These are phyloP conservation scores for Plantago ovata DNA, from an alignment of 257 asterid species.

Conservation along the genomic window DNA sequence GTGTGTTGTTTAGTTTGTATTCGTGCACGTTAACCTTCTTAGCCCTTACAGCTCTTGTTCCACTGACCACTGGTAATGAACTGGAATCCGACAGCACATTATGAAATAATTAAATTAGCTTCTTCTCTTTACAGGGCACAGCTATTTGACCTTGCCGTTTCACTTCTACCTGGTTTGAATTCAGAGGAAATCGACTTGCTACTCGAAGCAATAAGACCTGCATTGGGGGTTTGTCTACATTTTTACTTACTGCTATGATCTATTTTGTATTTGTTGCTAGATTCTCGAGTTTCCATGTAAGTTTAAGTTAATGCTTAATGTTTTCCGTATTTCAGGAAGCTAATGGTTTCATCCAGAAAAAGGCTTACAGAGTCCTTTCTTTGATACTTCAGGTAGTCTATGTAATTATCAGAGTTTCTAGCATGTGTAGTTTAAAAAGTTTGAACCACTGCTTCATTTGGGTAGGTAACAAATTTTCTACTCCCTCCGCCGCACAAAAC, in stretches of 20 bases:
- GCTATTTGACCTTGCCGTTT: slow-evolving; percentile 73
- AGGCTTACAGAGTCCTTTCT: slow-evolving; percentile 77
- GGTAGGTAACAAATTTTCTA: too few relatives aligned
- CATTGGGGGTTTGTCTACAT: slow-evolving; percentile 54
- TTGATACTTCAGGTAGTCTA: slow-evolving; percentile 61
- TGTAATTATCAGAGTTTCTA: slow-evolving; percentile 7
- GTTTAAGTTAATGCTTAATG: slow-evolving; percentile 5
- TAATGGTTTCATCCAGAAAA: slow-evolving; percentile 84
- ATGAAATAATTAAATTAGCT: background rate
- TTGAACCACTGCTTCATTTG: too few relatives aligned
- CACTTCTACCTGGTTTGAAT: slow-evolving; percentile 81
- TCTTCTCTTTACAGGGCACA: slow-evolving; percentile 58
- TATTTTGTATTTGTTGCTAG: slow-evolving; percentile 9
- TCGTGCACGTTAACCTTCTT: background rate
- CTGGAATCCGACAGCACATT: background rate
- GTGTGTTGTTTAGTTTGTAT: slow-evolving; percentile 31
- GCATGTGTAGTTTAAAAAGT: background rate
- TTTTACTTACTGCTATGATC: slow-evolving; percentile 2
- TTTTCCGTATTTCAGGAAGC: slow-evolving; percentile 48
- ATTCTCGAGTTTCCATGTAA: slow-evolving; percentile 2
- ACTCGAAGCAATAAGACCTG: slow-evolving; percentile 48
- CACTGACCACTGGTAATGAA: slow-evolving; percentile 16
- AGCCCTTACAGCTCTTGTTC: slow-evolving; percentile 6
- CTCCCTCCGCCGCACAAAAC: too few relatives aligned
- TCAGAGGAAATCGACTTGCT: slow-evolving; percentile 62